Evolutionary conservation across 2,329 filamentous ascomycete genomes (phyloP), one percentile per base, ranked within the genome.

Genomic region (Fonsecaea nubica): DNA sequence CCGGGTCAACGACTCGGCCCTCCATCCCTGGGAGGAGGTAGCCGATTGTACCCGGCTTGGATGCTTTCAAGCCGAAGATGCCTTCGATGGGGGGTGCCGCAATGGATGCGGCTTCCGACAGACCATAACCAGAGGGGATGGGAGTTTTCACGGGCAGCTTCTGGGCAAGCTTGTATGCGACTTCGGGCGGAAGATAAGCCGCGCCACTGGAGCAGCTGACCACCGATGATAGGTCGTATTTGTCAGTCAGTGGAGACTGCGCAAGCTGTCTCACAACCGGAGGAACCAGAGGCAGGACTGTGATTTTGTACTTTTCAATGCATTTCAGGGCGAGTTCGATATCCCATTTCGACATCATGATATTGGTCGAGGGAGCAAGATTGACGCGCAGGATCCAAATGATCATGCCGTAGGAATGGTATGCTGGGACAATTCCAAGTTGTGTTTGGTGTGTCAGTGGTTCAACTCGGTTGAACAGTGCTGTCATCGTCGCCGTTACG

Each of bases 381-480:
- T 50, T 50, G 8, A 50, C 45, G 18, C 45, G 45, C 45, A 50
- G 25, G 25, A 50, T 50, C 45, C 45, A 50, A 18, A 13, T 50
- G 18, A 50, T 50, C 45, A 50, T 50, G 45, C 45, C 45, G 21
- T 50, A 50, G 6, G 45, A 50, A 50, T 50, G 45, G 18, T 50
- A 50, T 50, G 45, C 45, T 18, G 45, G 45, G 9, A 50, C 45
- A 12, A 50, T 50, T 13, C 45, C 45, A 30, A 50, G 45, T 18
- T 25, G 45, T 12, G 21, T 50, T 50, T 50, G 45, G 45, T 50
- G 45, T 13, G 45, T 50, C 18, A 50, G 45, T 3, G 45, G 45
- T 50, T 50, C 45, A 8, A 50, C 45, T 30, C 21, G 8, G 45
- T 50, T 50, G 18, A 50, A 50, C 18, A 50, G 12, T 30, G 45